A percentile compares a stretch with the other conserved stretches of the same genome.
Evolutionary conservation across 345 rosid species (phyloP).

Genomic region (Acer campestre): DNA sequence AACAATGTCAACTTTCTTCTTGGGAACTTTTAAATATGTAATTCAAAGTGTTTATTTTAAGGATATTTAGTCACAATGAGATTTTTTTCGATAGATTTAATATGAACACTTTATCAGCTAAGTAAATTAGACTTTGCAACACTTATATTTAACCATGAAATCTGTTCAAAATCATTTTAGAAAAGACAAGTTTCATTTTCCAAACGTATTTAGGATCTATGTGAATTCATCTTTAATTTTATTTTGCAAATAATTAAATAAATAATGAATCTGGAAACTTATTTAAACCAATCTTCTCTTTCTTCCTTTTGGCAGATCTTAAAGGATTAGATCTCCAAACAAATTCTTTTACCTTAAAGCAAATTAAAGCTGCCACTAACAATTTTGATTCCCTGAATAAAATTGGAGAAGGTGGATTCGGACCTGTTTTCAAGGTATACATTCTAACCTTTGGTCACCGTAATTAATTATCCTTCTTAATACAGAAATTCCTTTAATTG

Average conservation of each 20-base stretch:
- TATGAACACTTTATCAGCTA: neutral
- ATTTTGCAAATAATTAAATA: neutral
- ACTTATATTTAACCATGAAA: neutral
- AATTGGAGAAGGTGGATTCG: constrained; percentile 74
- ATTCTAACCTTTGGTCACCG: neutral
- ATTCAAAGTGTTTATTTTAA: neutral
- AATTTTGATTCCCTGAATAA: constrained; percentile 53
- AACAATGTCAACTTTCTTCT: neutral
- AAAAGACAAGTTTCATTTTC: neutral
- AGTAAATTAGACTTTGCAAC: neutral
- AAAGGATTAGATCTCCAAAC: constrained; percentile 25
- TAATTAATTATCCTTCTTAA: neutral
- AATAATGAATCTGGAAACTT: neutral
- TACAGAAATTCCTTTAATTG: neutral
- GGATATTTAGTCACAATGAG: neutral
- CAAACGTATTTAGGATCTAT: neutral
- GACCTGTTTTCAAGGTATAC: constrained; percentile 63
- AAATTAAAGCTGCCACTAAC: constrained; percentile 55
- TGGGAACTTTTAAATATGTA: neutral
- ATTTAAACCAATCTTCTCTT: neutral
- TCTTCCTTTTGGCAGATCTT: constrained; percentile 22
- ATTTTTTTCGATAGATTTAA: neutral
- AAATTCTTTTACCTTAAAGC: constrained; percentile 44
- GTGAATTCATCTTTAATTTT: neutral
- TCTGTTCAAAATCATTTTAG: neutral